A percentile compares a stretch with the other conserved stretches of the same genome.
Evolutionary conservation across 371 early-diverging fungal species (phyloP).

Genomic region (Haplosporangium sp.): DNA sequence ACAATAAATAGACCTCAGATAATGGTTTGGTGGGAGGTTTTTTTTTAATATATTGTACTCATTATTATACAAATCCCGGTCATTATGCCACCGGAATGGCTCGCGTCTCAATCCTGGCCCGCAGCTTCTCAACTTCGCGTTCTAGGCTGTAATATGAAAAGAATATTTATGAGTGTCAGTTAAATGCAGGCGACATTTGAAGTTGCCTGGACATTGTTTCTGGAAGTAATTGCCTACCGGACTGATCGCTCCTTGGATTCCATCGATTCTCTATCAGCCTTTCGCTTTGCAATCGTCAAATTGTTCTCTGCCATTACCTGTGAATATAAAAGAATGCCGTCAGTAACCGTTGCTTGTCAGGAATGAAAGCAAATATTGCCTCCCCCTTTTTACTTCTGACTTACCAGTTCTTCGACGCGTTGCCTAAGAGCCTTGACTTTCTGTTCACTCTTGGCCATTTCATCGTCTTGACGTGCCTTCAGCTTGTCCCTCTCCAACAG

Average conservation of each 20-base stretch:
- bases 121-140: slow-evolving; percentile 56
- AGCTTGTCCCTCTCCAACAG: slow-evolving; percentile 79
- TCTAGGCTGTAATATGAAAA: slow-evolving; percentile 35
- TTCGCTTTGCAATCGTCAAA: slow-evolving; percentile 76
- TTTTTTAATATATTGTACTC: neutral
- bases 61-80: neutral
- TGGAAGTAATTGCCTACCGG: slow-evolving; percentile 33
- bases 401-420: slow-evolving; percentile 79
- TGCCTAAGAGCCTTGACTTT: slow-evolving; percentile 74
- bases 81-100: slow-evolving; percentile 35
- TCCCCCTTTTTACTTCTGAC: neutral
- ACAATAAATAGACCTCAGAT: no score
- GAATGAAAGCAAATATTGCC: neutral
- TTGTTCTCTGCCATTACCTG: slow-evolving; percentile 74
- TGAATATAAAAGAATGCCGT: neutral
- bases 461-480: slow-evolving; percentile 75
- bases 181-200: neutral
- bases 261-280: slow-evolving; percentile 79
- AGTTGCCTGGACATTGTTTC: neutral
- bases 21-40: neutral
- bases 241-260: slow-evolving; percentile 66
- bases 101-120: slow-evolving; percentile 45
- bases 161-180: neutral
- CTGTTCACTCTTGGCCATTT: slow-evolving; percentile 73
- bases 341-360: neutral